Evolutionary conservation across 2,329 filamentous ascomycete species (phyloP).

Genomic region (Trichoderma sp.): DNA sequence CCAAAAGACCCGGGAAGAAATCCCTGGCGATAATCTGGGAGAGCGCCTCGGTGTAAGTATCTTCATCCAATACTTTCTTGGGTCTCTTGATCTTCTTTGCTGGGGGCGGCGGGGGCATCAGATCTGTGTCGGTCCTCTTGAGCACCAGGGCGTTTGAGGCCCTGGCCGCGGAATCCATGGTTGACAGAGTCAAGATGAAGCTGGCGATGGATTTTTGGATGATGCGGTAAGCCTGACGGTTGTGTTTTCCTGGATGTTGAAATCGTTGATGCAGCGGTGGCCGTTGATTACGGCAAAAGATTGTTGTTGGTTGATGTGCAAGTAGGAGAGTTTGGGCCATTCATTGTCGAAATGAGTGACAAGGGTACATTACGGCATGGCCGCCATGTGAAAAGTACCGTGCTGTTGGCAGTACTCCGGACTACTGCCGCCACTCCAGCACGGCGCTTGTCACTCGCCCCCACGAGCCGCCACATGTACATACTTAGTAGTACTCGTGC

Average conservation of each 20-base stretch:
- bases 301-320: neutral
- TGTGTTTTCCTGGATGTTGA: neutral
- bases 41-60: slow-evolving; percentile 84
- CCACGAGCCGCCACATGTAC: neutral
- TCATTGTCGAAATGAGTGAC: neutral
- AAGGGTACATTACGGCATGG: slow-evolving; percentile 1
- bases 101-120: slow-evolving; percentile 82
- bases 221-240: neutral
- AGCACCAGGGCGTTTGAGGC: slow-evolving; percentile 59
- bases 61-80: slow-evolving; percentile 83
- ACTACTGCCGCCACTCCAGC: neutral
- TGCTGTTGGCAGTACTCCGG: neutral
- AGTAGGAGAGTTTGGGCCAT: neutral
- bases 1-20: slow-evolving; percentile 89
- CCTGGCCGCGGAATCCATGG: slow-evolving; percentile 37
- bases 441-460: neutral
- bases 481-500: neutral
- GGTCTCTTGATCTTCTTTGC: slow-evolving; percentile 90
- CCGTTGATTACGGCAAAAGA: neutral
- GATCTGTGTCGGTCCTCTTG: slow-evolving; percentile 66
- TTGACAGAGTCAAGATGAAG: neutral
- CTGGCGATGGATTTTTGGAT: neutral
- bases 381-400: neutral
- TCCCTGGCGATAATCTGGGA: slow-evolving; percentile 94
- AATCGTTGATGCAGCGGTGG: neutral